Evolutionary conservation across 2,329 filamentous ascomycete species (phyloP).

Genomic region (Xylaria sp.): DNA sequence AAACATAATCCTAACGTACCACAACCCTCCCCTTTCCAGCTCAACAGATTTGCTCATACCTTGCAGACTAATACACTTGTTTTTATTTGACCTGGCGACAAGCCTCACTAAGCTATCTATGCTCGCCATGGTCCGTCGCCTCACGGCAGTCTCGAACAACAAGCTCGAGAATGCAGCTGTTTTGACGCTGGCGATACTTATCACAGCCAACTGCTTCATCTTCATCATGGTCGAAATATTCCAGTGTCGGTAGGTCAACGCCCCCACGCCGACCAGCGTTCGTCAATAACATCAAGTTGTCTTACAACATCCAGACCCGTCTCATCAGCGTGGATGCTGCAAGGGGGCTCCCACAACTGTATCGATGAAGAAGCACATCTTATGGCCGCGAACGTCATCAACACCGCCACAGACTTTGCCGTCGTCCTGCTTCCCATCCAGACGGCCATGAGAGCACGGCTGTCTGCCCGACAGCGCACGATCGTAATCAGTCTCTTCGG

Average conservation of each 20-base stretch:
- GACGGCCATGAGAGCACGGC: conserved; percentile 57
- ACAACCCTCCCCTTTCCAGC: background rate
- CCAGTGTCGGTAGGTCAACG: conserved; percentile 53
- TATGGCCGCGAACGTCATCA: conserved; percentile 66
- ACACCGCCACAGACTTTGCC: conserved; percentile 68
- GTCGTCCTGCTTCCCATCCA: conserved; percentile 64
- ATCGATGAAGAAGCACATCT: conserved; percentile 63
- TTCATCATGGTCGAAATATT: conserved; percentile 53
- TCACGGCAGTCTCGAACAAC: conserved; percentile 49
- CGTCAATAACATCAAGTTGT: background rate
- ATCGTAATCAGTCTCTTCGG: conserved; percentile 61
- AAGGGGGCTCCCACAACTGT: conserved; percentile 51
- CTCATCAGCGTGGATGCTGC: conserved; percentile 54
- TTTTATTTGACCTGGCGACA: conserved; percentile 54
- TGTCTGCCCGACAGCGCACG: conserved; percentile 59
- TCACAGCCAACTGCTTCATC: conserved; percentile 49
- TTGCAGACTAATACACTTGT: conserved; percentile 48
- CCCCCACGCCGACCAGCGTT: background rate
- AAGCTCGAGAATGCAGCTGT: conserved; percentile 49
- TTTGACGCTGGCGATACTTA: conserved; percentile 46
- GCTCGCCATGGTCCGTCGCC: conserved; percentile 53
- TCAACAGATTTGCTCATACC: background rate
- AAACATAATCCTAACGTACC: conserved; percentile 48
- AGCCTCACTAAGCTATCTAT: conserved; percentile 56
- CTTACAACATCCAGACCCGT: conserved; percentile 49